phyloP scores from a whole-genome alignment of 148 eudicot genomes.

The Oxyria digyna region DNA sequence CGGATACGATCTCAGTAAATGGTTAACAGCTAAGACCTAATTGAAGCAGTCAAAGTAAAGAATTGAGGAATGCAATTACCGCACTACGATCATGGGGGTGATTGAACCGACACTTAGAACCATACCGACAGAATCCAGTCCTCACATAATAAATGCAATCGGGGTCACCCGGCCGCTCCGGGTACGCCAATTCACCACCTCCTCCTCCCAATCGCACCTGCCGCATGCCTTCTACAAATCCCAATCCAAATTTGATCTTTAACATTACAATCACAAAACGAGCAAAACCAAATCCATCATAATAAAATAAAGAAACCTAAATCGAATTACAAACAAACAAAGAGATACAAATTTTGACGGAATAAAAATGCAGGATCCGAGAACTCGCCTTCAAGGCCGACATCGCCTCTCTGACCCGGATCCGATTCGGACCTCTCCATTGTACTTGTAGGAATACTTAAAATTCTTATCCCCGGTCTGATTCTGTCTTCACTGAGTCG shows the following conservation, averaged over 20 bases:
- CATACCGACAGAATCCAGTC: constrained; percentile 64
- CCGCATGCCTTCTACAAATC: constrained; percentile 69
- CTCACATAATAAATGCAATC: constrained; percentile 48
- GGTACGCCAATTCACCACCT: constrained; percentile 20
- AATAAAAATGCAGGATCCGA: neutral
- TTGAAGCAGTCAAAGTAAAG: neutral
- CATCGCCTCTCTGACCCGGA: constrained; percentile 25
- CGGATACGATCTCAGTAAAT: neutral
- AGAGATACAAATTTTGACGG: neutral
- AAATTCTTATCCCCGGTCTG: neutral
- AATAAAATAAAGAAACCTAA: neutral
- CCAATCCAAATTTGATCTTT: constrained; percentile 5
- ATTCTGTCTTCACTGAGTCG: neutral
- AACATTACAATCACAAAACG: neutral
- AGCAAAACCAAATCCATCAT: neutral
- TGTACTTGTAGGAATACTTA: neutral
- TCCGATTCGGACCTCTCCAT: constrained; percentile 20
- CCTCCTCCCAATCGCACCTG: constrained; percentile 36
- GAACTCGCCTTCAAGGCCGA: constrained; percentile 40
- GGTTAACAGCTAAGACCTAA: constrained; percentile 3
- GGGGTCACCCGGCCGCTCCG: constrained; percentile 55
- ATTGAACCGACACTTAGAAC: constrained; percentile 51
- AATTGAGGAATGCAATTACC: neutral
- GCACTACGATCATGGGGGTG: constrained; percentile 29
- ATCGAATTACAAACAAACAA: neutral